Evolutionary conservation across 768 basidiomycete species (phyloP).

Genomic region (Pleurotus tuoliensis): DNA sequence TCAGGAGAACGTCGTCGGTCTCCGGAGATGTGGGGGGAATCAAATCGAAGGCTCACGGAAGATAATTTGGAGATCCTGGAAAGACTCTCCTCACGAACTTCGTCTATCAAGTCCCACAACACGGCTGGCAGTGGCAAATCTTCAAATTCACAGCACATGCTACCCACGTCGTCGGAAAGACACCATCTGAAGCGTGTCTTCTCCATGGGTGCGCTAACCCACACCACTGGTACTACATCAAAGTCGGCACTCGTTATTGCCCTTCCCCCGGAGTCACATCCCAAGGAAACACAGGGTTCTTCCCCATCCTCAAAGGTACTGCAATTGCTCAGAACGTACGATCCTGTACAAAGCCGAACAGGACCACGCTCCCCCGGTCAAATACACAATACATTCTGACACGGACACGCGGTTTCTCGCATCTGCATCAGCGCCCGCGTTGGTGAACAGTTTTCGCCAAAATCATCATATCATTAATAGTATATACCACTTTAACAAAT

Average conservation of each 20-base stretch:
- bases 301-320: too few species aligned
- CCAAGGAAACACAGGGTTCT: too few species aligned
- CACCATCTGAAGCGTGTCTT: neutral
- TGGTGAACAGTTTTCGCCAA: too few species aligned
- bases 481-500: neutral
- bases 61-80: neutral
- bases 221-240: conserved; percentile 2
- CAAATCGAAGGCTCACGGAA: neutral
- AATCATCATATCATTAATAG: neutral
- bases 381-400: neutral
- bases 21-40: neutral
- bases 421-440: neutral
- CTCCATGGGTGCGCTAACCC: neutral
- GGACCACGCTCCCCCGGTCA: neutral
- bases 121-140: neutral
- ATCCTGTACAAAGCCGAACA: neutral
- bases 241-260: neutral
- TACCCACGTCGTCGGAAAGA: neutral
- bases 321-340: neutral
- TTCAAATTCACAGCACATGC: neutral
- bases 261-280: neutral
- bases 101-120: neutral
- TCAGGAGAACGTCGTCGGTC: neutral
- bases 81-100: neutral
- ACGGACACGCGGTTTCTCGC: neutral